These are phyloP conservation scores for Filobasidium wieringae DNA, from an alignment of 768 basidiomycete species.

Conservation along the genomic window DNA sequence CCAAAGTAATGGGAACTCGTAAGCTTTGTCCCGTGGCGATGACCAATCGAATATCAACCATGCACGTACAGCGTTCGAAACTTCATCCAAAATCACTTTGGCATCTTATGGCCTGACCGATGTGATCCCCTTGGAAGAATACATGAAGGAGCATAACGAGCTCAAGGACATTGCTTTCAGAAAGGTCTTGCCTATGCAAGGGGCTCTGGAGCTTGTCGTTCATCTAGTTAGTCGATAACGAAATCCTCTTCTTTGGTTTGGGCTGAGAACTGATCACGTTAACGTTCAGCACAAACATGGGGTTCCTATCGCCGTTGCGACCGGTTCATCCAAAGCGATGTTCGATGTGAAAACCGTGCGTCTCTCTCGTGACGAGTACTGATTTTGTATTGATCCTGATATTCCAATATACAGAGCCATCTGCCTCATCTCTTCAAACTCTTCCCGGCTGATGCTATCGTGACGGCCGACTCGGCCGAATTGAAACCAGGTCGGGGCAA, in stretches of 20 bases:
- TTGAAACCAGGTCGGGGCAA: slow-evolving; percentile 35
- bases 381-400: no score
- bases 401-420: slow-evolving; percentile 20
- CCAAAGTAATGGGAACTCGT: slow-evolving; percentile 36
- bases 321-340: slow-evolving; percentile 25
- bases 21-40: neutral
- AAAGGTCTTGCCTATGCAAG: slow-evolving; percentile 30
- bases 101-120: slow-evolving; percentile 18
- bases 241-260: neutral
- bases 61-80: slow-evolving; percentile 18
- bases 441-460: slow-evolving; percentile 29
- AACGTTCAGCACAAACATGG: slow-evolving; percentile 29
- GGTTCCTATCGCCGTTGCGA: slow-evolving; percentile 34
- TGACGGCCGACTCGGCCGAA: slow-evolving; percentile 33
- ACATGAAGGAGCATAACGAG: slow-evolving; percentile 22
- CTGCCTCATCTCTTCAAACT: slow-evolving; percentile 32
- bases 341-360: slow-evolving; percentile 30
- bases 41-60: slow-evolving; percentile 6
- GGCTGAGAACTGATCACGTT: neutral
- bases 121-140: slow-evolving; percentile 30
- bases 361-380: no score
- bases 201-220: slow-evolving; percentile 28
- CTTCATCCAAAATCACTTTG: slow-evolving; percentile 25
- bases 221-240: slow-evolving; percentile 23
- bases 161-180: slow-evolving; percentile 28